These are phyloP conservation scores for Bruguiera sexangula DNA, from an alignment of 345 rosid species.

Conservation along the genomic window DNA sequence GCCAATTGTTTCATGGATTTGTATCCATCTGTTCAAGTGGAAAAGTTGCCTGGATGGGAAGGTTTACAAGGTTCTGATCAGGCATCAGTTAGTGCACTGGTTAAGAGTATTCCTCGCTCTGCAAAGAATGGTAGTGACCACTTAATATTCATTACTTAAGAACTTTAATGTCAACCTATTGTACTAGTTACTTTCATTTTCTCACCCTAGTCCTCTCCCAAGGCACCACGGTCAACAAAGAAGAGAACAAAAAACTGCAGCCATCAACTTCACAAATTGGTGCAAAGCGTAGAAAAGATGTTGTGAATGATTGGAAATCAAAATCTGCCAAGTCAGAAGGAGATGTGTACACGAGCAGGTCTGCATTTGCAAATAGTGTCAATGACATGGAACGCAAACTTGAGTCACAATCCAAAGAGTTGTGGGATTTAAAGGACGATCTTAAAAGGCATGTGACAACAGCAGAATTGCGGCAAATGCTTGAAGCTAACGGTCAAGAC, in stretches of 20 bases:
- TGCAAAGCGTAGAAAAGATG: constrained; percentile 56
- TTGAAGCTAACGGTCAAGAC: constrained; percentile 69
- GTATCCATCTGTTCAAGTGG: constrained; percentile 51
- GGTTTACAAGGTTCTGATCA: constrained; percentile 64
- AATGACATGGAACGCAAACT: constrained; percentile 44
- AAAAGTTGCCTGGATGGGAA: constrained; percentile 76
- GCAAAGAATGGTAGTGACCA: constrained; percentile 40
- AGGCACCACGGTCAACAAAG: constrained; percentile 31
- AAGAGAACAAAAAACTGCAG: constrained; percentile 29
- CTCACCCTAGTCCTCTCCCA: constrained; percentile 19
- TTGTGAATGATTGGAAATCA: constrained; percentile 38
- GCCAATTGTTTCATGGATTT: constrained; percentile 64
- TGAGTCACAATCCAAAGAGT: constrained; percentile 72
- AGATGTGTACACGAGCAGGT: constrained; percentile 37
- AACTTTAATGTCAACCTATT: neutral
- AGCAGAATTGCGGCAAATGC: constrained; percentile 77
- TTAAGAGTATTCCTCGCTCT: constrained; percentile 44
- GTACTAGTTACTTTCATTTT: constrained; percentile 12
- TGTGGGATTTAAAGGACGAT: constrained; percentile 88
- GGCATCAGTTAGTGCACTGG: constrained; percentile 42
- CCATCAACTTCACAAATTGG: constrained; percentile 45
- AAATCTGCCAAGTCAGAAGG: constrained; percentile 54
- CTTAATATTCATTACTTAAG: neutral
- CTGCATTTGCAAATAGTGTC: constrained; percentile 23
- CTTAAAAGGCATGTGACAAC: constrained; percentile 72